phyloP scores from a whole-genome alignment of 2,329 filamentous ascomycete species.

The Pochonia chlamydosporia region DNA sequence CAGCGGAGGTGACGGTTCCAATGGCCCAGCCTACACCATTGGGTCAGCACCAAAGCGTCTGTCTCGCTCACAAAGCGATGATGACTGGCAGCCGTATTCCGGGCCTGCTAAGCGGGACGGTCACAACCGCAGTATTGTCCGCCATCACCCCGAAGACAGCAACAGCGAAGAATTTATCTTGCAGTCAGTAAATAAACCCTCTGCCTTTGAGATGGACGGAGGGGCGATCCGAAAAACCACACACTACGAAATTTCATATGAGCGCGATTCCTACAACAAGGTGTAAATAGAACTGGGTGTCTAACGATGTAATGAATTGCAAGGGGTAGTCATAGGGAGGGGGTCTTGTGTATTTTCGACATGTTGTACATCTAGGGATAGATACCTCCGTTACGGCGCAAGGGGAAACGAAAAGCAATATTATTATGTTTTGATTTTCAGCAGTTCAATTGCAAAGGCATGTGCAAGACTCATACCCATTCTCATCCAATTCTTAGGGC shows the following conservation, averaged over 20 bases:
- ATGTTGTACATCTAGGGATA: too few species aligned
- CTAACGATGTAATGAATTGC: not conserved
- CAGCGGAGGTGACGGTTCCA: constrained; percentile 8
- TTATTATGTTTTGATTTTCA: not conserved
- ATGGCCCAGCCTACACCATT: constrained; percentile 13
- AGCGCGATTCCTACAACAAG: constrained; percentile 11
- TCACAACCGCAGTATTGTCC: constrained; percentile 20
- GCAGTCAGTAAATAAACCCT: constrained; percentile 13
- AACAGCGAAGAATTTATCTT: constrained; percentile 31
- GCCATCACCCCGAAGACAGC: constrained; percentile 16
- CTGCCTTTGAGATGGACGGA: constrained; percentile 1
- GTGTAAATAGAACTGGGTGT: not conserved
- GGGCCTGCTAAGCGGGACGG: constrained; percentile 23
- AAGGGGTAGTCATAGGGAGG: not conserved
- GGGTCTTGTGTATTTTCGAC: too few species aligned
- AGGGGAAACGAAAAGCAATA: not conserved
- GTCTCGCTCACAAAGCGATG: constrained; percentile 10
- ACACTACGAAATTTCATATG: constrained; percentile 29
- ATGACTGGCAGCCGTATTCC: constrained; percentile 25
- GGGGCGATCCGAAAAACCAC: constrained; percentile 29
- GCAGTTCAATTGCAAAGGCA: too few species aligned
- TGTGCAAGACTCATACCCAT: too few species aligned
- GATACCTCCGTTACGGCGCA: too few species aligned
- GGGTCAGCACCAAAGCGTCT: constrained; percentile 13
- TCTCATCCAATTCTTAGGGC: too few species aligned